phyloP scores from a whole-genome alignment of 177 flowering plant species.

The Vitis hybrid region DNA sequence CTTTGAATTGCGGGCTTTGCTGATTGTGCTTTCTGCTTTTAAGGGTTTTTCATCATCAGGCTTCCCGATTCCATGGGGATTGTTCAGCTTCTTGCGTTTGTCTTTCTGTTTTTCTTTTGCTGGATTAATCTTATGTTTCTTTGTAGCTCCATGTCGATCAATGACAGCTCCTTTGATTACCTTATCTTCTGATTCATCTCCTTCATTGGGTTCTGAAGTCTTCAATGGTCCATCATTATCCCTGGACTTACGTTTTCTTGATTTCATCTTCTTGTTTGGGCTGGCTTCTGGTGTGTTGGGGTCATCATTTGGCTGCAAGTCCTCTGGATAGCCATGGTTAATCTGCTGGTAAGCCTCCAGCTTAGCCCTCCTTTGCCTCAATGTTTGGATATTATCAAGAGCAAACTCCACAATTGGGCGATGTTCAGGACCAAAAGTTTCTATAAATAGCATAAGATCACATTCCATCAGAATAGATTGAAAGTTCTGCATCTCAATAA shows the following conservation, averaged over 20 bases:
- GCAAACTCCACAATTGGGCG: slow-evolving; percentile 96
- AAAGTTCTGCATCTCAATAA: neutral
- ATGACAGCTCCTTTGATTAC: slow-evolving; percentile 10
- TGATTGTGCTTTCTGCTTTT: neutral
- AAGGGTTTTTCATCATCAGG: slow-evolving; percentile 12
- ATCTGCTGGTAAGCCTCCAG: slow-evolving; percentile 35
- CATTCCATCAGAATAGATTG: slow-evolving; percentile 11
- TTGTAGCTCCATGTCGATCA: slow-evolving; percentile 18
- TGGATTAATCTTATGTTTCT: slow-evolving; percentile 38
- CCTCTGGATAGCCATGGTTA: slow-evolving; percentile 10
- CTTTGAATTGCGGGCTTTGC: slow-evolving; percentile 8
- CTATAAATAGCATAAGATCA: slow-evolving; percentile 30
- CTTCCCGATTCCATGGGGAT: slow-evolving; percentile 17
- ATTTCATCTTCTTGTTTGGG: slow-evolving; percentile 19
- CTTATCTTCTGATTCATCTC: slow-evolving; percentile 19
- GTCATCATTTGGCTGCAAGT: slow-evolving; percentile 20
- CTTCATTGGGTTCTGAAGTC: slow-evolving; percentile 12
- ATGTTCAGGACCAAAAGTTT: slow-evolving; percentile 77
- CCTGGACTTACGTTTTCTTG: slow-evolving; percentile 38
- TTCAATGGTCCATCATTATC: slow-evolving; percentile 19
- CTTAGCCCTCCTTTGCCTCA: slow-evolving; percentile 56
- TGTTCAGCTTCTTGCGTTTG: slow-evolving; percentile 18
- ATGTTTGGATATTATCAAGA: slow-evolving; percentile 62
- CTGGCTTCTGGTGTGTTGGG: slow-evolving; percentile 13
- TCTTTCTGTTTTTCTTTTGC: slow-evolving; percentile 16